phyloP scores from a whole-genome alignment of 495 filamentous ascomycete genomes.

The Lasiosphaeria miniovina region DNA sequence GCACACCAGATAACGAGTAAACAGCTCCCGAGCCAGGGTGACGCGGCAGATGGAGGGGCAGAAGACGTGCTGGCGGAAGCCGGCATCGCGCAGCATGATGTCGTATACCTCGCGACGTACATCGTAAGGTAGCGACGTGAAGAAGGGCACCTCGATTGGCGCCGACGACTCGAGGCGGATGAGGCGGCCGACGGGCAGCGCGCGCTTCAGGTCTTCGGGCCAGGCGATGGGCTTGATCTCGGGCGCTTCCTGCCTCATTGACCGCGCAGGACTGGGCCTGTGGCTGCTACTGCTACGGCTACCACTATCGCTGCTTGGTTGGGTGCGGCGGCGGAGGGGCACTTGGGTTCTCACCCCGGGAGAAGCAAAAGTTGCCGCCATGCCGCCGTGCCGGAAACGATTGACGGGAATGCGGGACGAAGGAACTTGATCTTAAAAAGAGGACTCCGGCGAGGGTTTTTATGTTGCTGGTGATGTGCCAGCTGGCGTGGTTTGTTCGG shows the following conservation, averaged over 20 bases:
- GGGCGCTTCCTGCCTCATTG: neutral
- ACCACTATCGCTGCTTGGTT: too few relatives aligned
- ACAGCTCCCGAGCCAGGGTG: slow-evolving; percentile 1
- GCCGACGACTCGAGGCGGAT: neutral
- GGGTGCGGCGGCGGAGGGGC: too few relatives aligned
- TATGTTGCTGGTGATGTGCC: neutral
- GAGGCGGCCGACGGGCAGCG: slow-evolving; percentile 9
- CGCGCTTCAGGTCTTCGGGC: neutral
- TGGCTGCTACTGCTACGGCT: neutral
- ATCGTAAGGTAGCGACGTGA: slow-evolving; percentile 13
- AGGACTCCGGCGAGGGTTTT: neutral
- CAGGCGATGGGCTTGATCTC: slow-evolving; percentile 6
- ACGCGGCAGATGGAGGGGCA: slow-evolving; percentile 13
- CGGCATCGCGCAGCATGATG: slow-evolving; percentile 9
- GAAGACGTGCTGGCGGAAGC: slow-evolving; percentile 12
- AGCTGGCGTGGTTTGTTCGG: neutral
- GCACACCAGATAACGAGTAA: slow-evolving; percentile 1
- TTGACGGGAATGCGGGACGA: too few relatives aligned
- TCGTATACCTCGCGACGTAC: slow-evolving; percentile 14
- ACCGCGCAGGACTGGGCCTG: neutral
- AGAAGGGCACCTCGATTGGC: slow-evolving; percentile 5
- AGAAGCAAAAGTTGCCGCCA: too few relatives aligned
- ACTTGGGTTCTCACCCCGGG: too few relatives aligned
- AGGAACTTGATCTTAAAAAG: neutral
- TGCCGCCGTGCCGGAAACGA: too few relatives aligned